Conservation (phyloP, 345 rosid species). For the Durio zibethinus region DNA sequence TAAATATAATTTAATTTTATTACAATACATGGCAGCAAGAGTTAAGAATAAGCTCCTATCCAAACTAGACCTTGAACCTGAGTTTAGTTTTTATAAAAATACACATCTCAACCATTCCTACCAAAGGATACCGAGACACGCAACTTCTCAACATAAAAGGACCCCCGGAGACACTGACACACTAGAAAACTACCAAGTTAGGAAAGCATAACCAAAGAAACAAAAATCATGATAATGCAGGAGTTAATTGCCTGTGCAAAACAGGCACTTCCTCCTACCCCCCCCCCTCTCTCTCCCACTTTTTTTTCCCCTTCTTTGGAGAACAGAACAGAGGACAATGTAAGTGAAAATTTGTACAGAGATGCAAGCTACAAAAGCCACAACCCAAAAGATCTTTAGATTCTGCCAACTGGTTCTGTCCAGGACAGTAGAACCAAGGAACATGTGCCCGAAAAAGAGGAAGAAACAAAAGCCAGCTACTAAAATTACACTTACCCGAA, state of each 20-base stretch:
- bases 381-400: neutral
- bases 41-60: neutral
- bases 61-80: neutral
- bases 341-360: neutral
- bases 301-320: neutral
- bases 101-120: neutral
- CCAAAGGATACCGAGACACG: neutral
- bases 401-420: neutral
- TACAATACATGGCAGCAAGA: neutral
- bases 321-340: neutral
- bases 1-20: neutral
- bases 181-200: neutral
- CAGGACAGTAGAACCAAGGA: neutral
- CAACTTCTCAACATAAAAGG: neutral
- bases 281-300: neutral
- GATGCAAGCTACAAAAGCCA: neutral
- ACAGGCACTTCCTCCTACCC: neutral
- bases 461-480: constrained; percentile 55
- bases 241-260: neutral
- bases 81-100: neutral
- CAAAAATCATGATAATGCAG: neutral
- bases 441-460: constrained; percentile 45
- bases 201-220: neutral
- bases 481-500: constrained; percentile 46
- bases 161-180: neutral